Evolutionary conservation across 305 asterid species (phyloP).

Genomic region (Lippia alba): DNA sequence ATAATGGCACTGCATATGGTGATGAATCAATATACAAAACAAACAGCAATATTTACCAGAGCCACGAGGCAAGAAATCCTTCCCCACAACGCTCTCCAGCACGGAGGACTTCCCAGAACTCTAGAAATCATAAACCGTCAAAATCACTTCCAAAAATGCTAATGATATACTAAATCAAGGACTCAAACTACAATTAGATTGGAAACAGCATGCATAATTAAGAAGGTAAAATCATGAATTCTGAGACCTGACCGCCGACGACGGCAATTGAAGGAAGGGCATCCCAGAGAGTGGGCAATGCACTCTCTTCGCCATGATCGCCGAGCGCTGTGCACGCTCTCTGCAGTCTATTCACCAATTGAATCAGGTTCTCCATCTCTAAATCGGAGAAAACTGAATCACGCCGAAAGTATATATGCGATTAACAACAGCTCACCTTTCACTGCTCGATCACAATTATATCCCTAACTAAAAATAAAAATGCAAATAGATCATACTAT

Average conservation of each 20-base stretch:
- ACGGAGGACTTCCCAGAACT: conserved; percentile 92
- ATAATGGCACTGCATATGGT: conserved; percentile 22
- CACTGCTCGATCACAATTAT: conserved; percentile 21
- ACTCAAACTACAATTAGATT: conserved; percentile 1
- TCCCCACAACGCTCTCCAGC: conserved; percentile 81
- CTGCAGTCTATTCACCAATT: conserved; percentile 73
- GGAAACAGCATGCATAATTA: neutral
- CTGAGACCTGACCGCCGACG: conserved; percentile 82
- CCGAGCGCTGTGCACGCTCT: conserved; percentile 91
- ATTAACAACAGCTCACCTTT: conserved; percentile 6
- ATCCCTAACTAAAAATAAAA: neutral
- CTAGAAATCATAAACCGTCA: conserved; percentile 43
- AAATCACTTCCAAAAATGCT: conserved; percentile 16
- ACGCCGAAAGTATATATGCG: conserved; percentile 8
- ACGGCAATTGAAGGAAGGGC: conserved; percentile 84
- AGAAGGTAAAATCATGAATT: neutral
- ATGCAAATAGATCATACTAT: conserved; percentile 14
- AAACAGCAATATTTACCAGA: conserved; percentile 55
- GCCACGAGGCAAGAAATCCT: conserved; percentile 92
- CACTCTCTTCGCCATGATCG: conserved; percentile 77
- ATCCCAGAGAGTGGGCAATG: conserved; percentile 88
- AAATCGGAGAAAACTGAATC: conserved; percentile 34
- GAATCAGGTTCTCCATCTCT: conserved; percentile 67
- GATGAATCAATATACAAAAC: conserved; percentile 21
- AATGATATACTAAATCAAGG: conserved; percentile 21